A percentile compares a stretch with the other conserved stretches of the same genome.
phyloP scores from a whole-genome alignment of 2,329 filamentous ascomycete species.

The Monosporascus sp. region DNA sequence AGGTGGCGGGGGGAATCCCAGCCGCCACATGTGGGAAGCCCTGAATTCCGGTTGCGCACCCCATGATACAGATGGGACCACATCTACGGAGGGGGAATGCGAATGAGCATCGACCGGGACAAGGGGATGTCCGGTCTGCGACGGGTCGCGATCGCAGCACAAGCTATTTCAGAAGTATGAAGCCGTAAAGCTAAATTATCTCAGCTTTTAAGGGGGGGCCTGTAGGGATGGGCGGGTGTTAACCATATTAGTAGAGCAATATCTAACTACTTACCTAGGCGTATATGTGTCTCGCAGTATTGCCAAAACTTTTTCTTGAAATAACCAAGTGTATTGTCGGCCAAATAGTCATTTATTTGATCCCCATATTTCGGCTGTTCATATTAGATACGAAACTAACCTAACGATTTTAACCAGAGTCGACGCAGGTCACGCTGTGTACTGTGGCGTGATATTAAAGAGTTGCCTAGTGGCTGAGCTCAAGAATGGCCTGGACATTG shows the following conservation, averaged over 20 bases:
- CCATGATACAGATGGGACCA: slow-evolving; percentile 27
- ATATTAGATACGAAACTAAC: not conserved
- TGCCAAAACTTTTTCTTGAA: slow-evolving; percentile 5
- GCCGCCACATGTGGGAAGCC: slow-evolving; percentile 23
- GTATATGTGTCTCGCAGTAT: too few species aligned
- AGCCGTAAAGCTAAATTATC: slow-evolving; percentile 33
- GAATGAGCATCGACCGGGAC: slow-evolving; percentile 14
- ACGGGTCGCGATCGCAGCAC: slow-evolving; percentile 35
- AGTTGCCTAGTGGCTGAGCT: too few species aligned
- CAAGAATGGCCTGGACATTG: too few species aligned
- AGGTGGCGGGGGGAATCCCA: slow-evolving; percentile 39
- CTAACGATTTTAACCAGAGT: too few species aligned
- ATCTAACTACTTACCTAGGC: too few species aligned
- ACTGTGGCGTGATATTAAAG: too few species aligned
- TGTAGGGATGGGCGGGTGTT: slow-evolving; percentile 24
- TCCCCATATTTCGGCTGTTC: not conserved
- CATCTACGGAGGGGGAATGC: slow-evolving; percentile 25
- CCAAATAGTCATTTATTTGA: too few species aligned
- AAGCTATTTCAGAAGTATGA: slow-evolving; percentile 32
- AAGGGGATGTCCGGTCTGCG: slow-evolving; percentile 30
- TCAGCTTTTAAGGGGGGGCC: slow-evolving; percentile 34
- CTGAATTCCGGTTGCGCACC: slow-evolving; percentile 30
- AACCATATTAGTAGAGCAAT: too few species aligned
- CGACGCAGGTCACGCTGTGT: too few species aligned
- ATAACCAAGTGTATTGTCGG: too few species aligned